Base-by-base conservation (phyloP, 768 basidiomycete genomes). In the Pholiota microspora region DNA sequence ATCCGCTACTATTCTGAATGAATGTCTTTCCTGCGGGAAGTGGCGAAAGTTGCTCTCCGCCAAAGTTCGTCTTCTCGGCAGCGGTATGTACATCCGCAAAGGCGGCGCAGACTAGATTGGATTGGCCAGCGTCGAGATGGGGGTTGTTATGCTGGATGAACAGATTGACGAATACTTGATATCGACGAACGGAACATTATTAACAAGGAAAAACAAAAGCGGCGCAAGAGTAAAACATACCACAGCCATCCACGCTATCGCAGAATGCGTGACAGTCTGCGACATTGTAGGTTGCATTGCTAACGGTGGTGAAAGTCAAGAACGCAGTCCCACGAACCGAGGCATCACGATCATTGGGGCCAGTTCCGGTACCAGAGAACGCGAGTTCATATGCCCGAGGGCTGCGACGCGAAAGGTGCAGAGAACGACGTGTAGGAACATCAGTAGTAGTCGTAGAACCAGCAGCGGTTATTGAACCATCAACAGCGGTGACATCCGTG, bases 91-190 rank as follows among this genome's bases (percentile, higher is more conserved):
- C 56, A 48, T 78, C 77, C 2, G 67, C 73, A 58, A 75, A 79
- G 1, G 70, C 59, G 0, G 71, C 75, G 45, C 78, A 79, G 58
- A 77, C 77, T 58, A 78, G 69, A 53, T 77, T 77, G 0, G 77
- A 79, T 4, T 69, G 48, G 53, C 74, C 69, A 45, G 72, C 73
- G 55, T 75, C 74, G 31, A 74, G 63, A 12, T 71, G 63, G 7
- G 62, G 52, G 57, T 77, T 77, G 59, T 77, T 78, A 64, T 64
- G 71, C 54, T 79, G 76, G 64, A 77, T 78, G 53, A 71, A 79
- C 10, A 79, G 38, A 25, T 51, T 51, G 29, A 32, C 50, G 10
- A 51, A 51, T 1, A 51, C 50, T 51, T n/a, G n/a, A n/a, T n/a
- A n/a, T n/a, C n/a, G n/a, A n/a, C n/a, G n/a, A n/a, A n/a, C n/a